phyloP scores from a whole-genome alignment of 129 eudicot species.

The Pittosporum tobira region DNA sequence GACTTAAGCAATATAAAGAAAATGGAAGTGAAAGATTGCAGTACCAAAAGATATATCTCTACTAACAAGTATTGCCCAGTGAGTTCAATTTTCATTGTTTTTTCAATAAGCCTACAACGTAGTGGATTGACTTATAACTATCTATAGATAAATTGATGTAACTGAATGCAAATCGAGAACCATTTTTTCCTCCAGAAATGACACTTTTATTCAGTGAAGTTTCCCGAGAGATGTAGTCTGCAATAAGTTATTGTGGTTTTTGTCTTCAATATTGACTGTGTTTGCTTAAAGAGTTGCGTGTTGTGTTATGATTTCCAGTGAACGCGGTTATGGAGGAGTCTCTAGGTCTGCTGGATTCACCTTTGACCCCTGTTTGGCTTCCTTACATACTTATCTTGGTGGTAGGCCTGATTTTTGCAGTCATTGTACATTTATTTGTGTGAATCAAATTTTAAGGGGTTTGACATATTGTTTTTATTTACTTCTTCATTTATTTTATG shows the following conservation, averaged over 20 bases:
- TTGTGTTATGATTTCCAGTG: constrained; percentile 22
- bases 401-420: constrained; percentile 34
- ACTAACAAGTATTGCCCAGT: neutral
- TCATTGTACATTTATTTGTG: neutral
- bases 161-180: too few species aligned
- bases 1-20: neutral
- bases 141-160: neutral
- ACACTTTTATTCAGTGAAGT: neutral
- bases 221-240: neutral
- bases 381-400: constrained; percentile 90
- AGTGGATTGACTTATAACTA: neutral
- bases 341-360: constrained; percentile 41
- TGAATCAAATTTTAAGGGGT: neutral
- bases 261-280: neutral
- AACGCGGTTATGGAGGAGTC: constrained; percentile 33
- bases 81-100: neutral
- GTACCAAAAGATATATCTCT: neutral
- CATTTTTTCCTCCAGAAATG: neutral
- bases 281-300: constrained; percentile 5
- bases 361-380: constrained; percentile 63
- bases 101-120: neutral
- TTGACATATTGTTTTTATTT: neutral
- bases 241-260: neutral
- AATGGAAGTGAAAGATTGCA: neutral
- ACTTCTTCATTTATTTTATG: too few species aligned